Percentiles rank a stretch among this genome's conserved stretches.
Evolutionary conservation across 345 rosid species (phyloP).

Genomic region (Gossypium longicalyx): DNA sequence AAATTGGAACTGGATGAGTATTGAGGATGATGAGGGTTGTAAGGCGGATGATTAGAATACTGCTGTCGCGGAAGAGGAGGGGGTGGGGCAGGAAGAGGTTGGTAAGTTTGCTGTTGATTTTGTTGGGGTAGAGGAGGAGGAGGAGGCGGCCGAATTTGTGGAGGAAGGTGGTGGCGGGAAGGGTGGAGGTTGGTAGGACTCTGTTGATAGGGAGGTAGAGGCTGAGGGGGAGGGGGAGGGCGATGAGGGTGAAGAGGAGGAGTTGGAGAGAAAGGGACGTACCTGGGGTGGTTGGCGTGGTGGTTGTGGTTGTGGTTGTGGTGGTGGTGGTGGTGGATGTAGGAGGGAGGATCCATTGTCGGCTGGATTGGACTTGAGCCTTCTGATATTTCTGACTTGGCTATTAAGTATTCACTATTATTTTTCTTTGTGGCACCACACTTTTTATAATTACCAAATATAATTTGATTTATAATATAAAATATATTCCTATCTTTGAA

Average conservation of each 20-base stretch:
- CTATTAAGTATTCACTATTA: not conserved
- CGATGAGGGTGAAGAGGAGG: constrained; percentile 27
- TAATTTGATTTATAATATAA: too few species aligned
- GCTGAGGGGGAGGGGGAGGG: constrained; percentile 25
- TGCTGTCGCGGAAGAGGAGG: constrained; percentile 26
- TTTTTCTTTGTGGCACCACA: not conserved
- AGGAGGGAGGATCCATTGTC: constrained; percentile 47
- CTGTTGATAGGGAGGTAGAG: constrained; percentile 13
- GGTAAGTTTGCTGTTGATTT: constrained; percentile 20
- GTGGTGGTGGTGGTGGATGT: constrained; percentile 24
- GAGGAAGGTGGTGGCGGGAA: constrained; percentile 26
- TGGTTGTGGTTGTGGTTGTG: constrained; percentile 21
- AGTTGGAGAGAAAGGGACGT: constrained; percentile 36
- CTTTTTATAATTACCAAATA: not conserved
- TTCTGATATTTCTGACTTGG: not conserved
- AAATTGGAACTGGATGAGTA: constrained; percentile 29
- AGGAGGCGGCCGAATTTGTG: constrained; percentile 14
- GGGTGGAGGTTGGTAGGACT: constrained; percentile 28
- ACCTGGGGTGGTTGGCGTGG: constrained; percentile 34
- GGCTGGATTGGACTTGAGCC: not conserved
- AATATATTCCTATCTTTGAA: too few species aligned
- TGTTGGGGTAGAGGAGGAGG: constrained; percentile 23
- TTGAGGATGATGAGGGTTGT: constrained; percentile 31
- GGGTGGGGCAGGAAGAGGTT: constrained; percentile 18
- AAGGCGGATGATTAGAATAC: constrained; percentile 26